Base-by-base conservation (phyloP, 2,329 filamentous ascomycete species). In the Colletotrichum sp. region DNA sequence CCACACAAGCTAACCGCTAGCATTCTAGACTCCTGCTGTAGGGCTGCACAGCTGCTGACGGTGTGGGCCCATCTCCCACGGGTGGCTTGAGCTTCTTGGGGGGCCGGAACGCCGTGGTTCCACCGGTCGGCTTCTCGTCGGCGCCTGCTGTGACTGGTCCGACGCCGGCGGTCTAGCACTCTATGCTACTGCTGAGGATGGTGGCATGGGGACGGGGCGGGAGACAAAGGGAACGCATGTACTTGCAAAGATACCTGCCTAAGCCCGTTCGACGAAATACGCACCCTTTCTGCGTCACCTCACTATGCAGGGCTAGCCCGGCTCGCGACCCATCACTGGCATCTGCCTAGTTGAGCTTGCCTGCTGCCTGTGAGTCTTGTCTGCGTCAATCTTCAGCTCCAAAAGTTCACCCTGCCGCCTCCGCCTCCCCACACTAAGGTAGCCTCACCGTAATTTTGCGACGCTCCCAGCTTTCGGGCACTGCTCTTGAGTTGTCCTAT, bases 31-130 rank as follows among this genome's bases (percentile, higher is more conserved):
- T 26, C 16, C 24, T 43, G 52, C 62, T 24, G 62, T 75, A 72
- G 72, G 72, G 72, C 72, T 75, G 72, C 72, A 66, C 72, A 55
- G 62, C 58, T 73, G 62, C 72, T 75, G 72, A 67, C 61, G 56
- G 34, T 52, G 55, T 71, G 72, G 72, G 16, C 15, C 68, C 16
- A 34, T 21, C 34, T 34, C 10, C 26, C 30, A 62, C 55, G 28
- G 56, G 28, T 55, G 52, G 64, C 64, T 68, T 36, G 55, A 67
- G 62, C 70, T 68, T 24, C 26, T 67, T 67, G 48, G 66, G 64
- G 64, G 64, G 66, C 48, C 48, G 48, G 48, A 56, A 67, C 66
- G 38, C 62, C 38, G n/a, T 18, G n/a, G 36, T 30, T 38, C 32
- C 61, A 43, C 26, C 12, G 34, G 15, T 48, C 15, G 24, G 43